These are phyloP conservation scores for Xylaria cubensis DNA, from an alignment of 495 filamentous ascomycete genomes.

Conservation along the genomic window DNA sequence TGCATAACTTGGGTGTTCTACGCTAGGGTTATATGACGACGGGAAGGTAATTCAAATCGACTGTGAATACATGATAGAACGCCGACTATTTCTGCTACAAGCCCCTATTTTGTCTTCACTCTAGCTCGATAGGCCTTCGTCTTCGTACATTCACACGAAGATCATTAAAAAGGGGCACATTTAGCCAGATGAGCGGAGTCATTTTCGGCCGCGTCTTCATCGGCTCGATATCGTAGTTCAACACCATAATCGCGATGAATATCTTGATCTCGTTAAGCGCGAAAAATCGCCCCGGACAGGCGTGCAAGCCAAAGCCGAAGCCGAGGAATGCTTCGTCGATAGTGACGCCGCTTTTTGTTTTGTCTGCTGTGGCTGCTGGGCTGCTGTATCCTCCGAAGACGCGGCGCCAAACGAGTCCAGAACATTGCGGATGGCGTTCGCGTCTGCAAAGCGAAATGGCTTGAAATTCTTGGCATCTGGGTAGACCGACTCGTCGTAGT, in stretches of 20 bases:
- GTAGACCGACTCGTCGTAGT: constrained; percentile 29
- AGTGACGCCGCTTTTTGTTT: constrained; percentile 29
- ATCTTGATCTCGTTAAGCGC: constrained; percentile 48
- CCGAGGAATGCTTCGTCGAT: constrained; percentile 38
- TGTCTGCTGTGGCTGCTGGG: constrained; percentile 28
- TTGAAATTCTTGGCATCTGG: constrained; percentile 27
- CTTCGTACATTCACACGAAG: no score
- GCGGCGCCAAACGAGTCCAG: background rate
- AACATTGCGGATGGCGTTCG: background rate
- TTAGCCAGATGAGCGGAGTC: background rate
- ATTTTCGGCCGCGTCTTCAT: background rate
- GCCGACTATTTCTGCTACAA: no score
- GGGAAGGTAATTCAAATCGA: no score
- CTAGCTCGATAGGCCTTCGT: no score
- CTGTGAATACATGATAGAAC: no score
- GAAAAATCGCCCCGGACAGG: constrained; percentile 51
- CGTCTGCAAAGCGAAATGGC: constrained; percentile 29
- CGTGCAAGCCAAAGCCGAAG: constrained; percentile 40
- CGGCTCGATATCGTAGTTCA: constrained; percentile 42
- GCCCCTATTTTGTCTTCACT: no score
- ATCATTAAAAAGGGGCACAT: background rate
- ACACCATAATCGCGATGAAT: constrained; percentile 42
- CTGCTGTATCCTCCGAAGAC: background rate
- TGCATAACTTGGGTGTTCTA: no score
- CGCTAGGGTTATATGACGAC: no score